These are phyloP conservation scores for Vanderwaltozyma verrucispora DNA, from an alignment of 805 yeast species.

Conservation along the genomic window DNA sequence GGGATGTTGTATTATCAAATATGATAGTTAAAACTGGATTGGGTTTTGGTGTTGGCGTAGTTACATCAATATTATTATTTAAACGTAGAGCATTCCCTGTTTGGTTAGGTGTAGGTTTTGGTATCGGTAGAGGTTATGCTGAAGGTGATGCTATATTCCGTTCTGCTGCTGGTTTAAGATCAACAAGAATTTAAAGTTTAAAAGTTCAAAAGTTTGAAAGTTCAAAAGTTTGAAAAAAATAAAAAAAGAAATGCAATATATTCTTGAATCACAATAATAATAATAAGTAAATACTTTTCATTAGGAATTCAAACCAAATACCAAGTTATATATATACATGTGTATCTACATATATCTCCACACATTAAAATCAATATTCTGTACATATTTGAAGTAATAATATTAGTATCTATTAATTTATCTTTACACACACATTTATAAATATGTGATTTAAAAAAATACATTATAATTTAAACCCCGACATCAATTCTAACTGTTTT, in stretches of 20 bases:
- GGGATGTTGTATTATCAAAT: constrained; percentile 96
- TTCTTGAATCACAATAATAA: no score
- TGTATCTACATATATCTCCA: not conserved
- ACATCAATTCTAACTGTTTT: constrained; percentile 27
- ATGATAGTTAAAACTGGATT: constrained; percentile 89
- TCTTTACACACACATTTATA: no score
- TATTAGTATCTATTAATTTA: no score
- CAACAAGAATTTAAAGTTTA: constrained; percentile 60
- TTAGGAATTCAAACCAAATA: no score
- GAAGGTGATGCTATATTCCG: constrained; percentile 98
- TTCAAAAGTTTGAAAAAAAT: no score
- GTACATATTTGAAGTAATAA: no score
- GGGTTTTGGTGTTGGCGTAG: constrained; percentile 94
- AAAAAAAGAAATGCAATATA: no score
- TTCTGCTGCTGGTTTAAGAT: constrained; percentile 66
- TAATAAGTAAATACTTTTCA: no score
- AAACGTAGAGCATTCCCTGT: constrained; percentile 96
- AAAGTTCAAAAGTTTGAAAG: no score
- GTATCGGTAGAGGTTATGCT: constrained; percentile 94
- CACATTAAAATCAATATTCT: not conserved
- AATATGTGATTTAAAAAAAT: no score
- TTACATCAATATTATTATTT: constrained; percentile 81
- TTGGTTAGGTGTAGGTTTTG: constrained; percentile 95
- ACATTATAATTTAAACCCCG: constrained; percentile 23
- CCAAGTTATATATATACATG: no score